Percentiles rank a stretch among this genome's conserved stretches.
These are phyloP conservation scores for Periconia sp. DNA, from an alignment of 2,329 filamentous ascomycete species.

Conservation along the genomic window DNA sequence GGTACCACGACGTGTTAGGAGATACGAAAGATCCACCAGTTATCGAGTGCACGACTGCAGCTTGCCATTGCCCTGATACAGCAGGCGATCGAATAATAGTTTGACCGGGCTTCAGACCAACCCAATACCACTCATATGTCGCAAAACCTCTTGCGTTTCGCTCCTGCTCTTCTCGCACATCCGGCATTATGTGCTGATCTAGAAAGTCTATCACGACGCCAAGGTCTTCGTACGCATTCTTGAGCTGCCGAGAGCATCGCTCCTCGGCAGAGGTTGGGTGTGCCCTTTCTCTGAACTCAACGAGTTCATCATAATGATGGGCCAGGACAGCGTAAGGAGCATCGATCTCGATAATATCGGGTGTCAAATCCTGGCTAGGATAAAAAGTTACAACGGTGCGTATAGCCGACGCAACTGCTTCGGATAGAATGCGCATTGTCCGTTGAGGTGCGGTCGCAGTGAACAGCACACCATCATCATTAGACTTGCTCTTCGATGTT, in stretches of 20 bases:
- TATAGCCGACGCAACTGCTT: constrained; percentile 6
- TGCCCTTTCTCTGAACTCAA: constrained; percentile 1
- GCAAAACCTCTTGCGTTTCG: constrained; percentile 1
- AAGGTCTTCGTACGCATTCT: constrained; percentile 5
- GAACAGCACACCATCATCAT: neutral
- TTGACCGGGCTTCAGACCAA: constrained; percentile 5
- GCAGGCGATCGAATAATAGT: neutral
- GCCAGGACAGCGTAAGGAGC: constrained; percentile 9
- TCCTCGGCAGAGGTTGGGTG: neutral
- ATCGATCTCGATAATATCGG: constrained; percentile 2
- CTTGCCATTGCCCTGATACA: neutral
- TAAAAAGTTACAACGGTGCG: constrained; percentile 10
- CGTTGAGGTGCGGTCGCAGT: neutral
- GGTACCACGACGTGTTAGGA: neutral
- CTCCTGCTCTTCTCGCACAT: constrained; percentile 5
- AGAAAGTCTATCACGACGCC: constrained; percentile 4
- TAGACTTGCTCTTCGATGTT: neutral
- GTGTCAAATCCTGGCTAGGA: constrained; percentile 9
- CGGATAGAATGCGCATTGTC: constrained; percentile 12
- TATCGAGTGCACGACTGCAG: constrained; percentile 3
- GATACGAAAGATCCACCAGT: neutral
- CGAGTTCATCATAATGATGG: constrained; percentile 11
- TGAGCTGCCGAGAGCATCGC: constrained; percentile 6
- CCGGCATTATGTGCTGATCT: constrained; percentile 8
- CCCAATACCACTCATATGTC: constrained; percentile 8